Conservation (phyloP, 345 rosid genomes). For the Eucalyptus leucophloia region DNA sequence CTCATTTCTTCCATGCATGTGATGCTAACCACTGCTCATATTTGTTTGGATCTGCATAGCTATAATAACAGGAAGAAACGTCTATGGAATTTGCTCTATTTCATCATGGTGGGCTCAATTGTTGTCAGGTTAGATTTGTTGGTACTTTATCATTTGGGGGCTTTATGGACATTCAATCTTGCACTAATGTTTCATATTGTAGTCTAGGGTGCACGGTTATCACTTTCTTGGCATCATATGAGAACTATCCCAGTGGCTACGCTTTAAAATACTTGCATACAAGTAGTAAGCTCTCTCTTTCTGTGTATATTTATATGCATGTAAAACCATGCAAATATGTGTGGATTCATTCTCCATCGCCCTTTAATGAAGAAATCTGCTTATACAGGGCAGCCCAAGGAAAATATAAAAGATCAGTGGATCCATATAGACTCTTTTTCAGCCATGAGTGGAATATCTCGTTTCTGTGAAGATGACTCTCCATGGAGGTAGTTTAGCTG, state of each 20-base stretch:
- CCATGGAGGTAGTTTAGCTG: slow-evolving; percentile 64
- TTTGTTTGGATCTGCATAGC: slow-evolving; percentile 23
- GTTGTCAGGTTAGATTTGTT: slow-evolving; percentile 46
- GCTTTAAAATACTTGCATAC: slow-evolving; percentile 75
- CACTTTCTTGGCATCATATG: slow-evolving; percentile 75
- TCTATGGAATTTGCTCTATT: slow-evolving; percentile 59
- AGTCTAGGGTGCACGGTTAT: slow-evolving; percentile 81
- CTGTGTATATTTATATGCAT: neutral
- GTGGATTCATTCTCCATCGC: neutral
- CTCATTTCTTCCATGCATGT: neutral
- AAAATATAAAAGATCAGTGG: slow-evolving; percentile 33
- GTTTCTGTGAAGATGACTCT: slow-evolving; percentile 64
- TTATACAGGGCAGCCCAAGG: slow-evolving; percentile 28
- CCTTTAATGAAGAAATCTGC: neutral
- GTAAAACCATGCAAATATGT: neutral
- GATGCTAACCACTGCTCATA: neutral
- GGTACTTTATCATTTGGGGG: neutral
- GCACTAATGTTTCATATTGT: slow-evolving; percentile 20
- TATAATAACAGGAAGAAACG: slow-evolving; percentile 78
- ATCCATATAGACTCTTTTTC: slow-evolving; percentile 87
- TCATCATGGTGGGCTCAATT: slow-evolving; percentile 48
- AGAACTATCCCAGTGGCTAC: slow-evolving; percentile 87
- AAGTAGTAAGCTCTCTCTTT: slow-evolving; percentile 41
- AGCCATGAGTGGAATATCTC: slow-evolving; percentile 97
- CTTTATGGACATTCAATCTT: neutral